phyloP scores from a whole-genome alignment of 2,329 filamentous ascomycete genomes.

The Aspergillus japonicus region DNA sequence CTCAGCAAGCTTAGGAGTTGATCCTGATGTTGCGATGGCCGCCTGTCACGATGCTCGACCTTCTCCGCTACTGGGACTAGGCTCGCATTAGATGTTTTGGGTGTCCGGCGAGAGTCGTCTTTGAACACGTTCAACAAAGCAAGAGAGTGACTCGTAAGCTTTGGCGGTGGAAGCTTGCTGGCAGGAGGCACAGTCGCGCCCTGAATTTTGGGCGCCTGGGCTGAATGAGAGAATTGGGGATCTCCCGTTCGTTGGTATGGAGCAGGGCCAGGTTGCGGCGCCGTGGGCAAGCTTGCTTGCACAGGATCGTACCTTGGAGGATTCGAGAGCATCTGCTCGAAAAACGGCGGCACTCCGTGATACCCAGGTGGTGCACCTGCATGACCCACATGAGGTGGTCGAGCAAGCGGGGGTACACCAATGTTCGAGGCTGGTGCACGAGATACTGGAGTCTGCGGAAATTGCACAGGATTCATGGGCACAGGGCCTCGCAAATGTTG shows the following conservation, averaged over 20 bases:
- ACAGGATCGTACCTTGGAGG: slow-evolving; percentile 21
- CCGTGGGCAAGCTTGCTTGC: slow-evolving; percentile 14
- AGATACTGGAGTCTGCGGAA: slow-evolving; percentile 16
- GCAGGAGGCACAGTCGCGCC: slow-evolving; percentile 55
- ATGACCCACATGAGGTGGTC: slow-evolving; percentile 15
- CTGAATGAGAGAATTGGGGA: slow-evolving; percentile 43
- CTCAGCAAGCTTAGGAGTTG: slow-evolving; percentile 37
- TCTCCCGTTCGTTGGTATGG: slow-evolving; percentile 51
- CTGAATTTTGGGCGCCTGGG: slow-evolving; percentile 35
- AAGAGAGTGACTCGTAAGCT: slow-evolving; percentile 57
- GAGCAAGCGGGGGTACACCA: slow-evolving; percentile 12
- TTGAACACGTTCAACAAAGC: slow-evolving; percentile 61
- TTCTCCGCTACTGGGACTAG: slow-evolving; percentile 19
- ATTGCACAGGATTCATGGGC: slow-evolving; percentile 30
- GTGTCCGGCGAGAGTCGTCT: slow-evolving; percentile 28
- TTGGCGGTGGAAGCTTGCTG: slow-evolving; percentile 58
- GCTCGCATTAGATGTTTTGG: slow-evolving; percentile 22
- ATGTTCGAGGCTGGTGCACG: slow-evolving; percentile 12
- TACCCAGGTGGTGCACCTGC: slow-evolving; percentile 21
- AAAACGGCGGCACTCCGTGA: slow-evolving; percentile 22
- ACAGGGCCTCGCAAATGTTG: slow-evolving; percentile 17
- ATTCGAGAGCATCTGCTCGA: slow-evolving; percentile 23
- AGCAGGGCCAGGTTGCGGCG: slow-evolving; percentile 30
- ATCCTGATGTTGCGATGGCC: slow-evolving; percentile 39
- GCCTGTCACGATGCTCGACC: slow-evolving; percentile 17